These are phyloP conservation scores for Brassica cretica DNA, from an alignment of 345 rosid species.

Conservation along the genomic window DNA sequence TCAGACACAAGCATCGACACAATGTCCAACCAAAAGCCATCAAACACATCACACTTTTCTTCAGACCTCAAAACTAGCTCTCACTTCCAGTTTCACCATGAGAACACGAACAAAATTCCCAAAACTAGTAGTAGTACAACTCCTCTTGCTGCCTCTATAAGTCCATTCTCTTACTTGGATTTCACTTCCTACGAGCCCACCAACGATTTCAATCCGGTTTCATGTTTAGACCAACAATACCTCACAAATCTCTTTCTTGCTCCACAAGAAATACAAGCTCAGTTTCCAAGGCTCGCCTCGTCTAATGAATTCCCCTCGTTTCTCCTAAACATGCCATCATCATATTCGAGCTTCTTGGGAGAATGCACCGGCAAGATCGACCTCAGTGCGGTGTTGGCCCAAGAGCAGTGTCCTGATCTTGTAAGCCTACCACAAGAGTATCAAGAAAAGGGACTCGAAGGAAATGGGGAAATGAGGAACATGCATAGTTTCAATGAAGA, in stretches of 20 bases:
- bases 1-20: slow-evolving; percentile 43
- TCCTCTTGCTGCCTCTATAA: slow-evolving; percentile 14
- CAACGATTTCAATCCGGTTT: slow-evolving; percentile 33
- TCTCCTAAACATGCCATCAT: slow-evolving; percentile 46
- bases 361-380: slow-evolving; percentile 35
- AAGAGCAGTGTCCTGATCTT: slow-evolving; percentile 37
- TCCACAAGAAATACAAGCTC: slow-evolving; percentile 44
- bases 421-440: slow-evolving; percentile 38
- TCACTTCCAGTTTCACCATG: slow-evolving; percentile 40
- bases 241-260: slow-evolving; percentile 46
- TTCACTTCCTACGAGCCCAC: slow-evolving; percentile 40
- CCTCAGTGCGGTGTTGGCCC: slow-evolving; percentile 31
- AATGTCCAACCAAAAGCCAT: slow-evolving; percentile 32
- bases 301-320: slow-evolving; percentile 48
- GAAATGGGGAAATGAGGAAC: slow-evolving; percentile 24
- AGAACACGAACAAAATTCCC: slow-evolving; percentile 20
- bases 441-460: slow-evolving; percentile 25
- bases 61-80: slow-evolving; percentile 41
- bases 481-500: slow-evolving; percentile 17
- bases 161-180: slow-evolving; percentile 43
- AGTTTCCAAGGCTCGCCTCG: slow-evolving; percentile 33
- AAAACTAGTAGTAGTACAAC: slow-evolving; percentile 28
- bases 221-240: slow-evolving; percentile 42
- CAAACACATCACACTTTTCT: slow-evolving; percentile 36
- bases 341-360: slow-evolving; percentile 51